Conservation (phyloP, 495 filamentous ascomycete genomes). For the Clavariopsis aquatica region DNA sequence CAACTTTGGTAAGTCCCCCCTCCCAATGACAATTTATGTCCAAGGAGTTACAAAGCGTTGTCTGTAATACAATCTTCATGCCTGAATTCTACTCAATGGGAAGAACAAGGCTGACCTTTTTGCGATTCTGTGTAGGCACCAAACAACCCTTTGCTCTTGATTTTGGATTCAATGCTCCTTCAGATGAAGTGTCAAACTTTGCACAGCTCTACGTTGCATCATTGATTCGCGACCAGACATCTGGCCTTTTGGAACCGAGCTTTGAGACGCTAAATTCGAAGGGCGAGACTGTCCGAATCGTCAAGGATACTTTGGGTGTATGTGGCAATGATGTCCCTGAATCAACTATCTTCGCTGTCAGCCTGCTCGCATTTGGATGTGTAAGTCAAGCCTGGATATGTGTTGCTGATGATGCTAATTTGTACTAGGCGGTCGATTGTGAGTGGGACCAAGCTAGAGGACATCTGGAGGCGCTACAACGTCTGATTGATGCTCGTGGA, state of each 20-base stretch:
- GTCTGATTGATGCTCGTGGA: slow-evolving; percentile 21
- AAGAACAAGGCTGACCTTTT: background rate
- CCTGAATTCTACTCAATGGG: background rate
- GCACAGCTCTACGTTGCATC: slow-evolving; percentile 24
- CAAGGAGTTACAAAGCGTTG: background rate
- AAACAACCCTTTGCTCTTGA: slow-evolving; percentile 26
- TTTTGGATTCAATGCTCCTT: slow-evolving; percentile 16
- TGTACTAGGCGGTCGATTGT: slow-evolving; percentile 18
- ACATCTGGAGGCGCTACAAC: slow-evolving; percentile 32
- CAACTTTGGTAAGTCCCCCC: background rate
- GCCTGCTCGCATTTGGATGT: slow-evolving; percentile 28
- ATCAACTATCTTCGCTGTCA: slow-evolving; percentile 26
- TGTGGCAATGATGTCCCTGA: slow-evolving; percentile 26
- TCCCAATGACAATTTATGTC: background rate
- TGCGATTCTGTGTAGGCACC: background rate
- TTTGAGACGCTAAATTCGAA: slow-evolving; percentile 31
- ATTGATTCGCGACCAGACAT: slow-evolving; percentile 21
- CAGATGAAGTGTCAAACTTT: slow-evolving; percentile 11
- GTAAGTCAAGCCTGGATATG: slow-evolving; percentile 14
- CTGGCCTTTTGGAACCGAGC: slow-evolving; percentile 20
- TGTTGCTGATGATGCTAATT: background rate
- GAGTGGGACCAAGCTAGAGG: slow-evolving; percentile 30
- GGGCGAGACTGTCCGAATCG: slow-evolving; percentile 30
- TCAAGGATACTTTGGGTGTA: slow-evolving; percentile 22
- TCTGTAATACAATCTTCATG: background rate